Evolutionary conservation across 345 rosid species (phyloP).

Genomic region (Draba incana): DNA sequence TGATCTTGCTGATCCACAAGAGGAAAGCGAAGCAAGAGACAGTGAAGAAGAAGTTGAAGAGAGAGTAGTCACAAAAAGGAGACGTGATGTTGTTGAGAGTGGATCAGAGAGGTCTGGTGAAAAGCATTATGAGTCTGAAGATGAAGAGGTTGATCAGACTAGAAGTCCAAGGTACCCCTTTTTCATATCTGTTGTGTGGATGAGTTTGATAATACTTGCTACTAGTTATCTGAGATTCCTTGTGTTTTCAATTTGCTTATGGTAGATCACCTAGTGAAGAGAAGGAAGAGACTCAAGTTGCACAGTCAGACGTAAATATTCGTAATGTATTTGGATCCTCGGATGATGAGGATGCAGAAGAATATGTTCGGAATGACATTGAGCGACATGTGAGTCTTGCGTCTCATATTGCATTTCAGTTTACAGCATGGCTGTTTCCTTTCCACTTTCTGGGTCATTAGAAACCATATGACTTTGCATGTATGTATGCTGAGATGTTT

Average conservation of each 20-base stretch:
- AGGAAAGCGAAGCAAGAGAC: slow-evolving; percentile 74
- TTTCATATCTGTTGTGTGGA: slow-evolving; percentile 10
- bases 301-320: slow-evolving; percentile 76
- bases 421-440: slow-evolving; percentile 26
- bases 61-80: slow-evolving; percentile 62
- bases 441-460: slow-evolving; percentile 4
- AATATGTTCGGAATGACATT: slow-evolving; percentile 67
- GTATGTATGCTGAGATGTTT: slow-evolving; percentile 4
- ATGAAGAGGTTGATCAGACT: slow-evolving; percentile 87
- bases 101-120: slow-evolving; percentile 89
- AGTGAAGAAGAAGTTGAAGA: slow-evolving; percentile 68
- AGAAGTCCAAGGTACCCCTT: slow-evolving; percentile 63
- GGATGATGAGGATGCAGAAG: slow-evolving; percentile 87
- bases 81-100: slow-evolving; percentile 73
- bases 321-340: slow-evolving; percentile 99
- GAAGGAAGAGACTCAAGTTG: slow-evolving; percentile 62
- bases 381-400: slow-evolving; percentile 62
- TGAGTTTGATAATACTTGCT: slow-evolving; percentile 23
- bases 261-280: slow-evolving; percentile 62
- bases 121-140: slow-evolving; percentile 73
- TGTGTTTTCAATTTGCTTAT: slow-evolving; percentile 27
- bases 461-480: slow-evolving; percentile 8
- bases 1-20: slow-evolving; percentile 49
- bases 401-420: slow-evolving; percentile 21
- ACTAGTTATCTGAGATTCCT: slow-evolving; percentile 26